These are phyloP conservation scores for Irpex rosettiformis DNA, from an alignment of 1,284 basidiomycete genomes.

Conservation along the genomic window DNA sequence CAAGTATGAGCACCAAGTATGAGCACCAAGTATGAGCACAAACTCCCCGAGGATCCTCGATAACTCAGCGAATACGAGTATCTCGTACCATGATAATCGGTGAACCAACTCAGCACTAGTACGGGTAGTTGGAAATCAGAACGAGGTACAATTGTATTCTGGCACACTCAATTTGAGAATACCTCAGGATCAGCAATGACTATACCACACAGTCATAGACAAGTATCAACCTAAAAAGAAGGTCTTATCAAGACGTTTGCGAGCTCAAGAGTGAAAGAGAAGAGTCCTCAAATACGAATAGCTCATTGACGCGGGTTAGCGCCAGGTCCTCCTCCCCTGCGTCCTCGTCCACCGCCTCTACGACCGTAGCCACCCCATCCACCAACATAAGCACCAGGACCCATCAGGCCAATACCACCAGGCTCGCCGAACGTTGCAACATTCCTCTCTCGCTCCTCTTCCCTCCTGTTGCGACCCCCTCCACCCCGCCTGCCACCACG, in stretches of 20 bases:
- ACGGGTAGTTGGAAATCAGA: not conserved
- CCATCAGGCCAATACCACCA: slow-evolving; percentile 69
- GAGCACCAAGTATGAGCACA: not conserved
- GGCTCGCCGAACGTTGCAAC: slow-evolving; percentile 82
- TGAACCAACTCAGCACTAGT: not conserved
- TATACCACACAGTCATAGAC: not conserved
- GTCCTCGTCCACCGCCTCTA: slow-evolving; percentile 41
- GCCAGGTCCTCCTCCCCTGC: slow-evolving; percentile 23
- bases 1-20: no score
- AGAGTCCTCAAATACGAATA: not conserved
- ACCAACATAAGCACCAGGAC: slow-evolving; percentile 55
- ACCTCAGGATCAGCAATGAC: not conserved
- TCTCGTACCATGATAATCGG: no score
- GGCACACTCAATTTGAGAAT: not conserved
- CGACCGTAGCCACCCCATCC: slow-evolving; percentile 51
- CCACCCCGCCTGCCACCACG: slow-evolving; percentile 44
- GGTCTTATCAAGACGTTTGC: not conserved
- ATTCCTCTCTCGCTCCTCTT: slow-evolving; percentile 77
- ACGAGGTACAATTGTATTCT: not conserved
- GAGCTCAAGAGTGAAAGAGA: not conserved
- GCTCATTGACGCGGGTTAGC: slow-evolving; percentile 22
- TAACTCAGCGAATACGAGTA: not conserved
- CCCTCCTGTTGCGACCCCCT: slow-evolving; percentile 60
- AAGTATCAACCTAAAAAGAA: not conserved
- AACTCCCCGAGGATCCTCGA: not conserved